phyloP scores from a whole-genome alignment of 2,329 filamentous ascomycete genomes.

The Scedosporium minutisporum region DNA sequence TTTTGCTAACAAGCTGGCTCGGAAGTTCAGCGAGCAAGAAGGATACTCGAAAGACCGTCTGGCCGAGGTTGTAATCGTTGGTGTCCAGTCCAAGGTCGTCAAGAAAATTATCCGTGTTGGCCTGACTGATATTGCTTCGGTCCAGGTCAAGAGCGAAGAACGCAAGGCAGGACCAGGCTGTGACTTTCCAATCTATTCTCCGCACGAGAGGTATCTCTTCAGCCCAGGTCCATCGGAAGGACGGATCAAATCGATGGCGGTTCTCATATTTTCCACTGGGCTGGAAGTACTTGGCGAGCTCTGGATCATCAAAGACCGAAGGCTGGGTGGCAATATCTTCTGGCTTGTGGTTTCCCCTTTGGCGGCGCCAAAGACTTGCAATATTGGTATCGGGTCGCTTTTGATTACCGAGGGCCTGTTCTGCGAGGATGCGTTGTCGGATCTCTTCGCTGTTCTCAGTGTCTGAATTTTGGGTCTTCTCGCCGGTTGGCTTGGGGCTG shows the following conservation, averaged over 20 bases:
- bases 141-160: conserved; percentile 18
- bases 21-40: conserved; percentile 45
- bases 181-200: conserved; percentile 19
- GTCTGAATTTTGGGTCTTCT: neutral
- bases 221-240: conserved; percentile 22
- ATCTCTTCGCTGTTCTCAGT: neutral
- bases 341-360: conserved; percentile 7
- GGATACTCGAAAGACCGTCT: conserved; percentile 37
- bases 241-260: conserved; percentile 22
- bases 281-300: conserved; percentile 26
- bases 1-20: conserved; percentile 41
- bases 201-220: conserved; percentile 20
- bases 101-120: conserved; percentile 15
- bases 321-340: conserved; percentile 26
- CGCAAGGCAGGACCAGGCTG: conserved; percentile 12
- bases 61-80: conserved; percentile 36
- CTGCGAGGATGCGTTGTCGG: neutral
- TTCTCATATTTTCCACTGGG: conserved; percentile 22
- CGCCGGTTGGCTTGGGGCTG: neutral
- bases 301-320: conserved; percentile 34
- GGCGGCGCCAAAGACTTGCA: conserved; percentile 1
- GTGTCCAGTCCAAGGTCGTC: conserved; percentile 20
- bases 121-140: conserved; percentile 15
- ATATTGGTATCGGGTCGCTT: neutral
- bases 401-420: neutral